Percentiles rank a stretch among this genome's conserved stretches.
Evolutionary conservation across 2,329 filamentous ascomycete species (phyloP).

Genomic region (Ceratocystis lukuohia): DNA sequence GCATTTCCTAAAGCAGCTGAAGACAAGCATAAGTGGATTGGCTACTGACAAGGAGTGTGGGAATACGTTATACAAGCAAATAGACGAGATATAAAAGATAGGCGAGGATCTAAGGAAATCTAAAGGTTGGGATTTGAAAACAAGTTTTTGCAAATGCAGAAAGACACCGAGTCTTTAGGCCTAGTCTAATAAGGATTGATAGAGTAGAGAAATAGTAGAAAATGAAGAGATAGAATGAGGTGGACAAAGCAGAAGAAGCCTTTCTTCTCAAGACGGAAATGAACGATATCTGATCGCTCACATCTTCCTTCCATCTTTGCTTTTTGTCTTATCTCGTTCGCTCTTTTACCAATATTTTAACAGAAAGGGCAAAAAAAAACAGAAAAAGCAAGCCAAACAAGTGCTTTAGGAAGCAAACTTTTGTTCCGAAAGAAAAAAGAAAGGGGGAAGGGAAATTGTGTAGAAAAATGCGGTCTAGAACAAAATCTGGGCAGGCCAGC

Average conservation of each 20-base stretch:
- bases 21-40: too few species aligned
- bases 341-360: slow-evolving; percentile 3
- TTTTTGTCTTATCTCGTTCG: neutral
- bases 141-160: slow-evolving; percentile 5
- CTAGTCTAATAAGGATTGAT: neutral
- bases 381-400: neutral
- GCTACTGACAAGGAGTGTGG: too few species aligned
- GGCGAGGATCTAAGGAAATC: neutral
- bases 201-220: neutral
- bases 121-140: neutral
- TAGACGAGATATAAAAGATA: too few species aligned
- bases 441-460: neutral
- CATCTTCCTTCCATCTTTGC: too few species aligned
- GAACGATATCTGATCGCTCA: too few species aligned
- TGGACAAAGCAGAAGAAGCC: neutral
- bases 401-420: neutral
- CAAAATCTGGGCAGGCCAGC: slow-evolving; percentile 7
- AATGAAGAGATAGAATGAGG: neutral
- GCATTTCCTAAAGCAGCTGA: too few species aligned
- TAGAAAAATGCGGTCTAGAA: slow-evolving; percentile 3
- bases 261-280: too few species aligned
- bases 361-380: neutral
- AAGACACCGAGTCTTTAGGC: slow-evolving; percentile 2
- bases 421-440: slow-evolving; percentile 1
- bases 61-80: too few species aligned